Evolutionary conservation across 2,329 filamentous ascomycete genomes (phyloP).

Genomic region (Stagonosporopsis tanaceti): DNA sequence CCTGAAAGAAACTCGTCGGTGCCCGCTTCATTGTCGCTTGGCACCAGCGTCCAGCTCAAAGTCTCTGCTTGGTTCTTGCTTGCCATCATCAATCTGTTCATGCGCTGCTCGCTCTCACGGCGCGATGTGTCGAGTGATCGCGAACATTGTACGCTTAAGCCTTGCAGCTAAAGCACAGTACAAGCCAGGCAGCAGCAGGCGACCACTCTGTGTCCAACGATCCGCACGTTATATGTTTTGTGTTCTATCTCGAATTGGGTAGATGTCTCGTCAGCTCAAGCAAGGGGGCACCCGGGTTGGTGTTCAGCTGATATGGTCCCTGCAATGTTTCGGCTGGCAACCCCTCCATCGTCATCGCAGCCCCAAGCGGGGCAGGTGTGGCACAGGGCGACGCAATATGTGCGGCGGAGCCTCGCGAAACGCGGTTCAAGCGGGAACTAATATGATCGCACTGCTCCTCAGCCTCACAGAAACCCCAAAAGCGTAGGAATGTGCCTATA

Average conservation of each 20-base stretch:
- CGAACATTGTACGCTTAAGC: neutral
- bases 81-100: neutral
- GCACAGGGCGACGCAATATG: slow-evolving; percentile 13
- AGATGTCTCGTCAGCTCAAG: slow-evolving; percentile 1
- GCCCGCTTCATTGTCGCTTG: neutral
- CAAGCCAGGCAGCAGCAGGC: slow-evolving; percentile 1
- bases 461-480: slow-evolving; percentile 7
- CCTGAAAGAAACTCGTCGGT: neutral
- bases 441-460: slow-evolving; percentile 3
- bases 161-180: neutral
- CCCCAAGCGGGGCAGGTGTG: slow-evolving; percentile 17
- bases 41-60: neutral
- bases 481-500: neutral
- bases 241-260: neutral
- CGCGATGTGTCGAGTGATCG: neutral
- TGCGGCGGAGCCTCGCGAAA: slow-evolving; percentile 9
- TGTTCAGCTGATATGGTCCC: slow-evolving; percentile 7
- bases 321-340: slow-evolving; percentile 1
- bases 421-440: slow-evolving; percentile 4
- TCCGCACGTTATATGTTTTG: neutral
- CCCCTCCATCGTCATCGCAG: slow-evolving; percentile 15
- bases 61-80: neutral
- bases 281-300: neutral
- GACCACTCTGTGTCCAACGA: neutral
- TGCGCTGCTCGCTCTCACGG: neutral